Percentiles rank a stretch among this genome's conserved stretches.
These are phyloP conservation scores for Paramecium caudatum DNA, from an alignment of 73 alveolate species.

Conservation along the genomic window DNA sequence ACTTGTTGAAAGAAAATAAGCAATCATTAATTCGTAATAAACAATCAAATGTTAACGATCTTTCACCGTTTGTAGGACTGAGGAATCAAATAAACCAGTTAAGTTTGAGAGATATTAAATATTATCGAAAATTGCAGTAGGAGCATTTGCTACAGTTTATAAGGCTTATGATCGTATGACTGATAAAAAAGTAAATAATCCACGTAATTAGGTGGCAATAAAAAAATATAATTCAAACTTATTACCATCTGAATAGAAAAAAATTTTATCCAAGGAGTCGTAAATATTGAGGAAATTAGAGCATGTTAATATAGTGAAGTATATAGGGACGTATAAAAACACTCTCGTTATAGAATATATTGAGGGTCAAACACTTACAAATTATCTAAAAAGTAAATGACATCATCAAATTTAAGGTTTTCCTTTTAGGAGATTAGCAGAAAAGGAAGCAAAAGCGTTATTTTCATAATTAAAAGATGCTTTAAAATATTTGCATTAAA, in stretches of 20 bases:
- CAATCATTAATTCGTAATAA: neutral
- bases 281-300: neutral
- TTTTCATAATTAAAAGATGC: constrained; percentile 67
- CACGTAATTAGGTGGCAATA: neutral
- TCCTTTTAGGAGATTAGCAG: constrained; percentile 77
- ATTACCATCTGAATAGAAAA: constrained; percentile 15
- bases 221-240: constrained; percentile 23
- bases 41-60: neutral
- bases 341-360: neutral
- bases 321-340: constrained; percentile 1
- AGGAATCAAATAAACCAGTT: constrained; percentile 46
- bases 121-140: constrained; percentile 13
- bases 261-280: neutral
- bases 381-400: constrained; percentile 42
- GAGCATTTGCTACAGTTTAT: constrained; percentile 43
- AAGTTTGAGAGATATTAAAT: constrained; percentile 39
- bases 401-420: neutral
- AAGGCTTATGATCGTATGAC: constrained; percentile 36
- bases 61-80: constrained; percentile 21
- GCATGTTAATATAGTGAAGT: neutral
- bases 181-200: constrained; percentile 4
- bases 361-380: neutral
- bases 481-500: constrained; percentile 85
- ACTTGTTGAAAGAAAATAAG: neutral
- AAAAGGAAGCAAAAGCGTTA: constrained; percentile 74